Evolutionary conservation across 805 yeast genomes (phyloP).

Genomic region (Lachancea fermentati): DNA sequence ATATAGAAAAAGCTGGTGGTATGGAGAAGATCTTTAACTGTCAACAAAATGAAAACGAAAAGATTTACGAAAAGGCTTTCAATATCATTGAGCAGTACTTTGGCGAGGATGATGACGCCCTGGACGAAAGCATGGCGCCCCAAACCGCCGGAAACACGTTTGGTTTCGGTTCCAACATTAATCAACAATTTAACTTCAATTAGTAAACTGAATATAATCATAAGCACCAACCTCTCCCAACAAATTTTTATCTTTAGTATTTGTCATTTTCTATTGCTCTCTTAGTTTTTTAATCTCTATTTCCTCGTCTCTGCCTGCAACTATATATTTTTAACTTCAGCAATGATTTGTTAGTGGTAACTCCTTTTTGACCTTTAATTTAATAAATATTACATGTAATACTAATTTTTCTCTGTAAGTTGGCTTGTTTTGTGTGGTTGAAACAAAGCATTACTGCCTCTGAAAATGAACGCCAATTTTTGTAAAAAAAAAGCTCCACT

Average conservation of each 20-base stretch:
- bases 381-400: too few relatives aligned
- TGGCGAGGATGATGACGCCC: conserved; percentile 68
- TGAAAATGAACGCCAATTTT: not conserved
- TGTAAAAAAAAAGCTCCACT: not conserved
- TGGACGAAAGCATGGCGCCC: conserved; percentile 75
- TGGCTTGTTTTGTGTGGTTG: too few relatives aligned
- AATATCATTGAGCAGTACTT: conserved; percentile 87
- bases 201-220: conserved; percentile 7
- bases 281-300: not conserved
- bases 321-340: too few relatives aligned
- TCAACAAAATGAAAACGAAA: conserved; percentile 87
- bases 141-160: conserved; percentile 76
- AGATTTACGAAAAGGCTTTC: conserved; percentile 87
- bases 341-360: too few relatives aligned
- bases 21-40: conserved; percentile 92
- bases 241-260: conserved; percentile 1
- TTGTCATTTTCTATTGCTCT: conserved; percentile 2
- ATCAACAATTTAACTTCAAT: conserved; percentile 40
- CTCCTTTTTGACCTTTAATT: too few relatives aligned
- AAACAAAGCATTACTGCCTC: not conserved
- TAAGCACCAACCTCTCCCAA: not conserved
- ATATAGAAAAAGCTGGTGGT: conserved; percentile 97
- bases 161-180: conserved; percentile 72
- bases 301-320: not conserved
- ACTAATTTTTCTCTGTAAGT: too few relatives aligned